Evolutionary conservation across 345 rosid genomes (phyloP).

Genomic region (Melaleuca alternifolia): DNA sequence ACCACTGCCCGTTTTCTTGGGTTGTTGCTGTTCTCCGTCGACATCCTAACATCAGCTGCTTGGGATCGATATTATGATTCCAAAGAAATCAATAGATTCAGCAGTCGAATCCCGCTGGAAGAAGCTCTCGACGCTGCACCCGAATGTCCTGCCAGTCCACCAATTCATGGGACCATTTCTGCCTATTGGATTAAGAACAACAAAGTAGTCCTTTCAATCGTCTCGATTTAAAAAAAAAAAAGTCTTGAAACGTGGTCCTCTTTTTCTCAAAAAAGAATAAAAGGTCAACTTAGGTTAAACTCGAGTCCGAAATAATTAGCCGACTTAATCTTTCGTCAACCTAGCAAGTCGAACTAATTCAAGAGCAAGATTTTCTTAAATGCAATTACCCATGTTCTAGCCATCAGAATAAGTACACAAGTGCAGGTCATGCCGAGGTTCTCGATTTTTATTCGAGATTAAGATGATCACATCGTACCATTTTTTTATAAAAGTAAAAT

Average conservation of each 20-base stretch:
- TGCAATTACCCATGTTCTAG: neutral
- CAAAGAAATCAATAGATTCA: neutral
- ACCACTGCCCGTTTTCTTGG: neutral
- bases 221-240: neutral
- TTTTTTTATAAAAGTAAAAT: too few species aligned
- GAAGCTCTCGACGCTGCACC: neutral
- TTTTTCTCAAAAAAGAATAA: accelerated
- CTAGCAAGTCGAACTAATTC: neutral
- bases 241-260: neutral
- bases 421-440: too few species aligned
- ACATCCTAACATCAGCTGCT: neutral
- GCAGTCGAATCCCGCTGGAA: accelerated
- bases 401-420: too few species aligned
- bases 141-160: neutral
- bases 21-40: too few species aligned
- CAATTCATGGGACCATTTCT: neutral
- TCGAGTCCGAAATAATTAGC: neutral
- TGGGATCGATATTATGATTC: neutral
- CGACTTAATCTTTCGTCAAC: neutral
- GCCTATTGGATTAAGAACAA: accelerated
- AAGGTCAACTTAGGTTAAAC: neutral
- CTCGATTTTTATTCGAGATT: too few species aligned
- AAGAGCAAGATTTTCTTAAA: neutral
- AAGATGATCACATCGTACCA: too few species aligned
- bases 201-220: neutral